Base-by-base conservation (phyloP, 2,329 filamentous ascomycete genomes). In the Xylariaceae sp. region DNA sequence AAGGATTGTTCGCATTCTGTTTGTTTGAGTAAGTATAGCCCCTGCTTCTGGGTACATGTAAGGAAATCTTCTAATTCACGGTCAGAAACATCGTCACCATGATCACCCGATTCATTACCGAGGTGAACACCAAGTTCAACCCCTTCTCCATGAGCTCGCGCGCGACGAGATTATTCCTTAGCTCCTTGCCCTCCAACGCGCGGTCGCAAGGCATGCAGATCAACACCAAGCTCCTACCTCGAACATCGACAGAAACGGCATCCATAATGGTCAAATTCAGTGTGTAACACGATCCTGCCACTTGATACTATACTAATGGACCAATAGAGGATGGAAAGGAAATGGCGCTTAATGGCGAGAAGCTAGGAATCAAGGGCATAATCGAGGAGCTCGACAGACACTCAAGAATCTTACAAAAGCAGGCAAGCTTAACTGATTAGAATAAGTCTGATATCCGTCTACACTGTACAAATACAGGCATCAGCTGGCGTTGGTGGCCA, bases 341-440 rank as follows among this genome's bases (percentile, higher is more conserved):
- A 58, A 79, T 97, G 71, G 80, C 81, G 26, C 77, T 97, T 30
- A 83, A 95, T 61, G 76, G 88, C 52, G 82, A 87, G 54, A 85
- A 84, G 64, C 73, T 90, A 67, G 85, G 83, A 54, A 90, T 97
- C 61, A 87, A 87, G 62, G 86, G 89, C 57, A 79, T 97, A 16
- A 76, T 91, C 43, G 87, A 89, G 63, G 89, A 97, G 66, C 82
- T 95, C 34, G 87, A 96, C 63, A 77, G 93, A 57, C 89, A 97
- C 69, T 95, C 89, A 38, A 79, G 93, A 52, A 72, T 75, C 53
- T 67, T 97, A 59, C 82, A 88, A 56, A 84, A 95, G 63, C 81
- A 88, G 66, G 87, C 89, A 55, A 90, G 94, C 60, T 69, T 97
- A 61, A 68, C 66, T 29, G 77, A 79, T 13, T 54, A 48, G 38